phyloP scores from a whole-genome alignment of 495 filamentous ascomycete genomes.

The Parmelia sp. region DNA sequence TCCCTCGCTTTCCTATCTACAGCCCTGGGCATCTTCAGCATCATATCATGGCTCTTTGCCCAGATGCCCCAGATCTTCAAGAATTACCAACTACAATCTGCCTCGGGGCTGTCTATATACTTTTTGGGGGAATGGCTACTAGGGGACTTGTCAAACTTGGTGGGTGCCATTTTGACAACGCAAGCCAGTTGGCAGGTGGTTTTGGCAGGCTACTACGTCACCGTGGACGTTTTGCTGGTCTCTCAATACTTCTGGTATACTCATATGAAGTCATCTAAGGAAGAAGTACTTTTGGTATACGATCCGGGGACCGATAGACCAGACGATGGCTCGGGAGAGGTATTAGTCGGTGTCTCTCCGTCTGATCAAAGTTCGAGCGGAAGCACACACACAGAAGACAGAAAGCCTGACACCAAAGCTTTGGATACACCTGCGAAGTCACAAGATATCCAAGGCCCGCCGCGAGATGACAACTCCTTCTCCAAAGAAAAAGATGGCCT shows the following conservation, averaged over 20 bases:
- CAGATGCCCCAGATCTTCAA: conserved; percentile 70
- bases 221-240: conserved; percentile 57
- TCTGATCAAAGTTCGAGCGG: conserved; percentile 5
- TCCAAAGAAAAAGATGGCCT: conserved; percentile 7
- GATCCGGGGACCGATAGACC: conserved; percentile 21
- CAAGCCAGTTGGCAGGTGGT: conserved; percentile 68
- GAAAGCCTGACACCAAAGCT: background rate
- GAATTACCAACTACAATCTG: conserved; percentile 60
- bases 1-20: conserved; percentile 61
- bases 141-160: conserved; percentile 61
- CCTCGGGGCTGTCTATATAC: conserved; percentile 60
- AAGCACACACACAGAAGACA: background rate
- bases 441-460: background rate
- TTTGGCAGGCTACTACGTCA: conserved; percentile 61
- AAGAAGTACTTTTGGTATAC: conserved; percentile 22
- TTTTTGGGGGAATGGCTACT: conserved; percentile 66
- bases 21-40: conserved; percentile 57
- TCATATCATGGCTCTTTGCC: conserved; percentile 70
- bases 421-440: background rate
- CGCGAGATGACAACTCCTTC: background rate
- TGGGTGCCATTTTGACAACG: conserved; percentile 58
- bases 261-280: conserved; percentile 39
- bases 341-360: conserved; percentile 29
- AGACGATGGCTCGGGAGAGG: conserved; percentile 22
- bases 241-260: conserved; percentile 67